Conservation (phyloP, 352 stramenopile genomes). For the Phytophthora rubi region DNA sequence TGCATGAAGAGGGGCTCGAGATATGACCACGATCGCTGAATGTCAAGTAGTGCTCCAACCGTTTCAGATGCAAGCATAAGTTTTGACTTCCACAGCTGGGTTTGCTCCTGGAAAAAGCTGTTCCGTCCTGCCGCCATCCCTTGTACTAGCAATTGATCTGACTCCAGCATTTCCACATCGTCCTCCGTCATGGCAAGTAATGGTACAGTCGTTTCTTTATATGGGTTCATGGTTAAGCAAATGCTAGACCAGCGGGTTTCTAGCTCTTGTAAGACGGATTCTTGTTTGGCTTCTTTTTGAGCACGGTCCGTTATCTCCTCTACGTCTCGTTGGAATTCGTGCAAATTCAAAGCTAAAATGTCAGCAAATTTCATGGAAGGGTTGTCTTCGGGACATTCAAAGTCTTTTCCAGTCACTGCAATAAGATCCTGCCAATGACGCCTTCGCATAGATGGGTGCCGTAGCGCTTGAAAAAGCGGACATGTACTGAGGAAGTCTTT, state of each 20-base stretch:
- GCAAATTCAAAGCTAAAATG: constrained; percentile 84
- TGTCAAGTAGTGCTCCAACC: constrained; percentile 88
- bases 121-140: constrained; percentile 87
- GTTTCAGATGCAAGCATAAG: constrained; percentile 87
- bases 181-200: constrained; percentile 93
- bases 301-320: constrained; percentile 93
- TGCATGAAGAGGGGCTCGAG: constrained; percentile 95
- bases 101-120: constrained; percentile 74
- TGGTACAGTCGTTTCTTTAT: constrained; percentile 88
- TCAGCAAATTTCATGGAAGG: constrained; percentile 75
- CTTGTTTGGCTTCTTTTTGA: constrained; percentile 92
- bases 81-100: constrained; percentile 58
- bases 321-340: constrained; percentile 81
- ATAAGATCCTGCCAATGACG: constrained; percentile 81
- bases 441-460: constrained; percentile 74
- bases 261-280: constrained; percentile 81
- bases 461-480: constrained; percentile 80
- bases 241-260: constrained; percentile 78
- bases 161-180: constrained; percentile 94
- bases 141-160: constrained; percentile 94
- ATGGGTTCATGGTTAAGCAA: constrained; percentile 82
- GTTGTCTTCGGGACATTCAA: constrained; percentile 76
- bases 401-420: constrained; percentile 55
- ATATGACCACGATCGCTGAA: constrained; percentile 96
- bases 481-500: constrained; percentile 83